A percentile compares a stretch with the other conserved stretches of the same genome.
Conservation (phyloP, 805 yeast species). For the Metschnikowia arizonensis region DNA sequence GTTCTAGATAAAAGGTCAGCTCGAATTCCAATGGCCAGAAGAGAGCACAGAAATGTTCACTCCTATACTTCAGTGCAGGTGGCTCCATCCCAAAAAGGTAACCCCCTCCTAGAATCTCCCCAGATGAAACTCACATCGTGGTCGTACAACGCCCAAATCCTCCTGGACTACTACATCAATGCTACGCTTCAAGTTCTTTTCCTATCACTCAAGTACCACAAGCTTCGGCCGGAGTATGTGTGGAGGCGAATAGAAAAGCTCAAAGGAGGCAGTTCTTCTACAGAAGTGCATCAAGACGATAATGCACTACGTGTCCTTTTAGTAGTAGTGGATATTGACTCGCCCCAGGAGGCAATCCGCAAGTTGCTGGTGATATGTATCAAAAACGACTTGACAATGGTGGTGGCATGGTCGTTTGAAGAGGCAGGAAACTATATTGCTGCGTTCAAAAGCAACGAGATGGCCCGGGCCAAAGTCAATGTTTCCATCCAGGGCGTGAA, state of each 20-base stretch:
- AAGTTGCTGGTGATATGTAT: constrained; percentile 46
- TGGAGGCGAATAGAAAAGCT: constrained; percentile 49
- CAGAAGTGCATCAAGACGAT: constrained; percentile 28
- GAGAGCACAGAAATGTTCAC: constrained; percentile 10
- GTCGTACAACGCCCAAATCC: constrained; percentile 53
- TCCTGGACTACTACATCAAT: constrained; percentile 60
- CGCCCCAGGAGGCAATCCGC: constrained; percentile 47
- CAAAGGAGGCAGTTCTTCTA: constrained; percentile 29
- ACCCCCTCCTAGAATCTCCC: constrained; percentile 56
- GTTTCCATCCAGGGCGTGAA: constrained; percentile 43
- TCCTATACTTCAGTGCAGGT: constrained; percentile 44
- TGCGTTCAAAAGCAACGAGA: constrained; percentile 35
- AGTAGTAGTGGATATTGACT: constrained; percentile 63
- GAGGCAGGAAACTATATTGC: constrained; percentile 44
- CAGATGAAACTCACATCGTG: constrained; percentile 47
- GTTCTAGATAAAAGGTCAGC: neutral
- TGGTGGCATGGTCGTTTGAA: constrained; percentile 52
- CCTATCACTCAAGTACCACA: constrained; percentile 67
- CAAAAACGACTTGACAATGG: constrained; percentile 45
- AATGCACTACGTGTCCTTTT: constrained; percentile 50
- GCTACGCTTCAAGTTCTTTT: constrained; percentile 55
- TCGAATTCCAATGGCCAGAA: neutral
- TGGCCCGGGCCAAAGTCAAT: constrained; percentile 26
- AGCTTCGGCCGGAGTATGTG: constrained; percentile 71
- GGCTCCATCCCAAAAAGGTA: constrained; percentile 65